A percentile compares a stretch with the other conserved stretches of the same genome.
These are phyloP conservation scores for Talaromyces amestolkiae DNA, from an alignment of 2,329 filamentous ascomycete species.

Conservation along the genomic window DNA sequence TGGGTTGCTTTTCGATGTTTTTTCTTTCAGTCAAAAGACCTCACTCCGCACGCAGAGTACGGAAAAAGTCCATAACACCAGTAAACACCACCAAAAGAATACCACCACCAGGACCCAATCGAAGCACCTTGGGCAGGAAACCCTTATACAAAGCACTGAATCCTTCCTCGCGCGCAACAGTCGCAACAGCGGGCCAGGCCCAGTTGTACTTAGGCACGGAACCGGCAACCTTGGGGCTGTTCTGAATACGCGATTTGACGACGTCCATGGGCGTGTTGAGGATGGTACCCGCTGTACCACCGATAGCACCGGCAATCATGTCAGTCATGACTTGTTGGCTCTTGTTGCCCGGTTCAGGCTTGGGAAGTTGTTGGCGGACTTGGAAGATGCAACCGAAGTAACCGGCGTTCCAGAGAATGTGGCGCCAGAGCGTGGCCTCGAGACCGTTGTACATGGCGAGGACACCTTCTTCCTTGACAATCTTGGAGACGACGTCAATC, in stretches of 20 bases:
- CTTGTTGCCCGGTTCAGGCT: conserved; percentile 69
- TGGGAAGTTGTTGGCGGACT: conserved; percentile 78
- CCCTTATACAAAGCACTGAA: conserved; percentile 94
- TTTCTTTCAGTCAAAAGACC: no score
- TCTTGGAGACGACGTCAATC: conserved; percentile 59
- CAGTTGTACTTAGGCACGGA: conserved; percentile 94
- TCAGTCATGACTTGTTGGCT: conserved; percentile 80
- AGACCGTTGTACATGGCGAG: conserved; percentile 94
- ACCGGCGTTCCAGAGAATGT: conserved; percentile 89
- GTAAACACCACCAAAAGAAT: conserved; percentile 54
- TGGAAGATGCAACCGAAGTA: conserved; percentile 99
- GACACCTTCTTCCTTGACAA: conserved; percentile 75
- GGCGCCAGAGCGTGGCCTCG: conserved; percentile 94
- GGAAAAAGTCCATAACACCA: conserved; percentile 74
- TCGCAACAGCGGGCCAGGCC: conserved; percentile 84
- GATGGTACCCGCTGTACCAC: conserved; percentile 86
- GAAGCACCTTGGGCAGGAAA: conserved; percentile 90
- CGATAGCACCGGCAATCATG: conserved; percentile 77
- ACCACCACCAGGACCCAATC: conserved; percentile 68
- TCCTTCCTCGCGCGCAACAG: conserved; percentile 89
- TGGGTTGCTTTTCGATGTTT: conserved; percentile 1
- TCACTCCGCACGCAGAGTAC: conserved; percentile 57
- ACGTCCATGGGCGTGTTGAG: conserved; percentile 96
- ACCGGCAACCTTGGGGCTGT: conserved; percentile 80
- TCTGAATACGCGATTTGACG: conserved; percentile 97